A percentile compares a stretch with the other conserved stretches of the same genome.
These are phyloP conservation scores for Alternaria brassicae DNA, from an alignment of 2,329 filamentous ascomycete species.

Conservation along the genomic window DNA sequence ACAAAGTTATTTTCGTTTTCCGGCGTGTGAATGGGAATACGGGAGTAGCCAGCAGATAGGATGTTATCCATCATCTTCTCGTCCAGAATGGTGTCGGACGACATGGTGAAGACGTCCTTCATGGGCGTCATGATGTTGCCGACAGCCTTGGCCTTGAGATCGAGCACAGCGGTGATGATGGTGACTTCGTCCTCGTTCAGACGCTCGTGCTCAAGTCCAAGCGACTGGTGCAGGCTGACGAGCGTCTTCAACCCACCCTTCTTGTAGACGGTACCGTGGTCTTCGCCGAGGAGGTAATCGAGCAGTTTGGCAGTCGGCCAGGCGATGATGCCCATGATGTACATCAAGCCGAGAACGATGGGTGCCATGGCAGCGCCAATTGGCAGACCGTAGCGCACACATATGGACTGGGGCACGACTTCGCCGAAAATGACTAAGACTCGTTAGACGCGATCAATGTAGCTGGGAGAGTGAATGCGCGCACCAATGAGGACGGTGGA, in stretches of 20 bases:
- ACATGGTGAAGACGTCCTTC: constrained; percentile 95
- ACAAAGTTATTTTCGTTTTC: constrained; percentile 88
- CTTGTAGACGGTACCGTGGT: constrained; percentile 97
- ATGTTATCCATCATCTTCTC: constrained; percentile 95
- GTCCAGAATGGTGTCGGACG: constrained; percentile 91
- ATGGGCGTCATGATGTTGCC: constrained; percentile 98
- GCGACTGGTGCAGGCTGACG: constrained; percentile 90
- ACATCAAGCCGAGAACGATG: constrained; percentile 88
- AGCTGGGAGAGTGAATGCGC: constrained; percentile 26
- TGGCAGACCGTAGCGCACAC: constrained; percentile 91
- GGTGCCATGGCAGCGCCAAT: constrained; percentile 95
- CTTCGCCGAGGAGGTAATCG: constrained; percentile 89
- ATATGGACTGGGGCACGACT: constrained; percentile 93
- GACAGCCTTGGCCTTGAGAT: constrained; percentile 95
- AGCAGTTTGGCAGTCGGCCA: constrained; percentile 97
- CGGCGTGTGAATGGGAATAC: constrained; percentile 91
- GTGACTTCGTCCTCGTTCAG: constrained; percentile 98
- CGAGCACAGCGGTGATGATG: constrained; percentile 95
- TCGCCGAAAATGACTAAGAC: constrained; percentile 92
- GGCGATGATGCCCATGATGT: constrained; percentile 83
- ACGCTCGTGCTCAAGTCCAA: constrained; percentile 83
- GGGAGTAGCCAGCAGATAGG: constrained; percentile 89
- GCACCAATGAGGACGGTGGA: constrained; percentile 93
- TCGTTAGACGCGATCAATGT: constrained; percentile 1
- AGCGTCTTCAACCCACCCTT: constrained; percentile 97